phyloP scores from a whole-genome alignment of 805 yeast species.

The Metschnikowia chrysomelidarum region DNA sequence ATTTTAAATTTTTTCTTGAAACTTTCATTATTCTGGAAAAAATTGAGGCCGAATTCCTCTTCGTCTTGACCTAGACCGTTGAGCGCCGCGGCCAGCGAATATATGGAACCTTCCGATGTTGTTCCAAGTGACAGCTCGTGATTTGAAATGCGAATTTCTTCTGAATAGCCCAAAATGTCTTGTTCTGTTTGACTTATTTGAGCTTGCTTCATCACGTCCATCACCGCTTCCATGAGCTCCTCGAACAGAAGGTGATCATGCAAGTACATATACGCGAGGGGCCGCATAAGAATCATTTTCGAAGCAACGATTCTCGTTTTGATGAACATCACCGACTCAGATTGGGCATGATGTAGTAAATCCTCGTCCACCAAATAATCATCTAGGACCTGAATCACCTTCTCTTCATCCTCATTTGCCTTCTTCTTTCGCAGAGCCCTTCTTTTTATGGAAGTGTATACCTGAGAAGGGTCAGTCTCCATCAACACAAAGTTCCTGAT shows the following conservation, averaged over 20 bases:
- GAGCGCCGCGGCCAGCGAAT: slow-evolving; percentile 10
- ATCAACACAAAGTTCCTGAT: slow-evolving; percentile 33
- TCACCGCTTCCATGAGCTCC: slow-evolving; percentile 29
- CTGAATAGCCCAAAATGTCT: neutral
- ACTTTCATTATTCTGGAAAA: too few species aligned
- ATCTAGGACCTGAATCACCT: slow-evolving; percentile 26
- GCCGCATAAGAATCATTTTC: slow-evolving; percentile 33
- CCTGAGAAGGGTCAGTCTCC: slow-evolving; percentile 31
- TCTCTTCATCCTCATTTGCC: slow-evolving; percentile 10
- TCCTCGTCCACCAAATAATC: slow-evolving; percentile 37
- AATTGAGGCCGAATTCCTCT: neutral
- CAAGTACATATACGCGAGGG: slow-evolving; percentile 31
- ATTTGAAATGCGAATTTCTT: neutral
- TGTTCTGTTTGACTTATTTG: slow-evolving; percentile 1
- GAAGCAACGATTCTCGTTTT: slow-evolving; percentile 36
- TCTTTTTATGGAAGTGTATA: slow-evolving; percentile 27
- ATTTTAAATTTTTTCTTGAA: slow-evolving; percentile 22
- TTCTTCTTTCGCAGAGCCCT: slow-evolving; percentile 20
- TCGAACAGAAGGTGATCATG: slow-evolving; percentile 27
- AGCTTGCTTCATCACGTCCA: slow-evolving; percentile 7
- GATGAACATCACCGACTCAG: slow-evolving; percentile 38
- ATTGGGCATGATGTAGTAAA: slow-evolving; percentile 31
- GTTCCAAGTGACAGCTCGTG: neutral
- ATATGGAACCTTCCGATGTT: slow-evolving; percentile 5
- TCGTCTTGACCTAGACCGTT: slow-evolving; percentile 1